phyloP scores from a whole-genome alignment of 352 stramenopile species.

The Pythium sukuiense region DNA sequence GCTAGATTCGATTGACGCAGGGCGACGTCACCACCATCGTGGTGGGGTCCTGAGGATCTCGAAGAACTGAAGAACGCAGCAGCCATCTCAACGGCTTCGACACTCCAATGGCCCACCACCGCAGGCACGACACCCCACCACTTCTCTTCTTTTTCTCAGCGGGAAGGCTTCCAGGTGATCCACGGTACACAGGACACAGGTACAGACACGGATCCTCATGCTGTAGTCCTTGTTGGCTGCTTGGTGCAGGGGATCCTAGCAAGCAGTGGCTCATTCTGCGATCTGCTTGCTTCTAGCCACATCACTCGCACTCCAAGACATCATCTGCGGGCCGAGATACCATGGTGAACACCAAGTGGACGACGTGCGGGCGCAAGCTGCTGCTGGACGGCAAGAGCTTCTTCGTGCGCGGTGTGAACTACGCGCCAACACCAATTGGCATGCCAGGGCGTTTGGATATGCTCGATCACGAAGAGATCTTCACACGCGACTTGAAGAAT shows the following conservation, averaged over 20 bases:
- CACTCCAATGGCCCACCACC: not conserved
- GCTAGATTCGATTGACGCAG: not conserved
- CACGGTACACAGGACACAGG: not conserved
- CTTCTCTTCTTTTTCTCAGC: constrained; percentile 4
- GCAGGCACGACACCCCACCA: not conserved
- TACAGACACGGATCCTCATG: not conserved
- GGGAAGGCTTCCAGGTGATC: not conserved
- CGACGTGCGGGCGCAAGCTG: constrained; percentile 58
- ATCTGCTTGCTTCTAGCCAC: not conserved
- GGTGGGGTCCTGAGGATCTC: not conserved
- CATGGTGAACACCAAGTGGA: constrained; percentile 55
- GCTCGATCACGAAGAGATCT: constrained; percentile 53
- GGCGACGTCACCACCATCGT: not conserved
- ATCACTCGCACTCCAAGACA: not conserved
- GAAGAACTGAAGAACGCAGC: not conserved
- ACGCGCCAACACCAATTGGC: constrained; percentile 65
- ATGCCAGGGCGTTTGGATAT: constrained; percentile 52
- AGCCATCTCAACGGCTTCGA: not conserved
- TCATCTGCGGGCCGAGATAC: not conserved
- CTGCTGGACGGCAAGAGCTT: constrained; percentile 57
- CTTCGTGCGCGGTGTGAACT: constrained; percentile 76
- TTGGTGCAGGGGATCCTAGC: not conserved
- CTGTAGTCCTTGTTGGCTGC: no score
- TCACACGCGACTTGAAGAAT: constrained; percentile 60
- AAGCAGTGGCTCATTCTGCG: not conserved